phyloP scores from a whole-genome alignment of 495 filamentous ascomycete species.

The Podospora pseudoanserina region DNA sequence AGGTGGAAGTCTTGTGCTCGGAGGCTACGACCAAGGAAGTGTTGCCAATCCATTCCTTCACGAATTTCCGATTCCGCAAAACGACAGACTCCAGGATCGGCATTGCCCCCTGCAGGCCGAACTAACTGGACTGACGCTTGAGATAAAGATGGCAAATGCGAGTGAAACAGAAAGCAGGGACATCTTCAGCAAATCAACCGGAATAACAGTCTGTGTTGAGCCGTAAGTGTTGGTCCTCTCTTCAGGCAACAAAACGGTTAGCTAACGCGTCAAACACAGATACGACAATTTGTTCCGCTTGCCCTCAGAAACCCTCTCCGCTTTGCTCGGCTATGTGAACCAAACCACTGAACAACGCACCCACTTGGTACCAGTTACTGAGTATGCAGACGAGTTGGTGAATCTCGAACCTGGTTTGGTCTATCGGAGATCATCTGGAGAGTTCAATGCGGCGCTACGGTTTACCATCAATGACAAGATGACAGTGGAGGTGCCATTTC shows the following conservation, averaged over 20 bases:
- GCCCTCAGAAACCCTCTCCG: neutral
- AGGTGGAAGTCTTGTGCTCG: conserved; percentile 19
- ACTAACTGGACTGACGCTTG: conserved; percentile 12
- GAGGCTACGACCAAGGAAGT: conserved; percentile 20
- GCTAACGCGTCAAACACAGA: neutral
- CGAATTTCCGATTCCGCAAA: conserved; percentile 8
- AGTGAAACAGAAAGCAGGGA: neutral
- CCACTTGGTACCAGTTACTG: neutral
- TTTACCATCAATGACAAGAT: conserved; percentile 18
- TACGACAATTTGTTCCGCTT: conserved; percentile 26
- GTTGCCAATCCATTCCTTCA: conserved; percentile 9
- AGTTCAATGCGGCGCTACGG: conserved; percentile 18
- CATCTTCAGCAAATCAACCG: conserved; percentile 8
- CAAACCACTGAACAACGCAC: neutral
- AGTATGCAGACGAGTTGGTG: conserved; percentile 14
- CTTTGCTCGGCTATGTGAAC: neutral
- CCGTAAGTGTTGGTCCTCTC: conserved; percentile 10
- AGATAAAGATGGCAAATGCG: neutral
- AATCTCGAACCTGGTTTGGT: conserved; percentile 25
- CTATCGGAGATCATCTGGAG: conserved; percentile 9
- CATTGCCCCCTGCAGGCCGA: conserved; percentile 19
- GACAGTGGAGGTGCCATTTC: conserved; percentile 14
- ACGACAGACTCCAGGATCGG: neutral
- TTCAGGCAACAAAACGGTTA: neutral
- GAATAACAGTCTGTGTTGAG: conserved; percentile 18